Percentiles rank a stretch among this genome's conserved stretches.
These are phyloP conservation scores for Fusarium continuum DNA, from an alignment of 2,329 filamentous ascomycete genomes.

Conservation along the genomic window DNA sequence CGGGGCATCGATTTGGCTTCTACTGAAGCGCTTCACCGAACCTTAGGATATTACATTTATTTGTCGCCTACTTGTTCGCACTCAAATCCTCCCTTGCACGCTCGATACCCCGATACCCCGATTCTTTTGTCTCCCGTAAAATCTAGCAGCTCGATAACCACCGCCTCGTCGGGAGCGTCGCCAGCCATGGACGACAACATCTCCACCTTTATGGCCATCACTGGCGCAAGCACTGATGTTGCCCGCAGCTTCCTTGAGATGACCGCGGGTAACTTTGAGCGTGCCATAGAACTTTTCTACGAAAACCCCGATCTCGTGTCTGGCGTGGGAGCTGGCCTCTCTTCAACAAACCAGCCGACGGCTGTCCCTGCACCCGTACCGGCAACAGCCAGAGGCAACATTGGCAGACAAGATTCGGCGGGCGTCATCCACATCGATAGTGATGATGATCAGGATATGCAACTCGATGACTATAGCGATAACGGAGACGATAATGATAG, in stretches of 20 bases:
- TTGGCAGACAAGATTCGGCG: slow-evolving; percentile 48
- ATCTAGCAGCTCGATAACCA: neutral
- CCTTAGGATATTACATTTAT: slow-evolving; percentile 18
- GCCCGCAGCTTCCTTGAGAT: slow-evolving; percentile 86
- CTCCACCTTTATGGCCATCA: slow-evolving; percentile 82
- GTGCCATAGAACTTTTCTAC: slow-evolving; percentile 90
- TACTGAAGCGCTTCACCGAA: slow-evolving; percentile 28
- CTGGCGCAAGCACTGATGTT: slow-evolving; percentile 75
- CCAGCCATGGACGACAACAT: slow-evolving; percentile 75
- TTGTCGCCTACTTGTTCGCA: neutral
- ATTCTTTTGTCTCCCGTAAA: neutral
- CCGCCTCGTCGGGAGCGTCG: slow-evolving; percentile 8
- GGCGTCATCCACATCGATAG: slow-evolving; percentile 69
- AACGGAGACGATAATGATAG: slow-evolving; percentile 53
- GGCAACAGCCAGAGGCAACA: slow-evolving; percentile 39
- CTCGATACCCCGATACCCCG: neutral
- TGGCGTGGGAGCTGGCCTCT: slow-evolving; percentile 48
- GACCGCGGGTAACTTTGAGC: slow-evolving; percentile 83
- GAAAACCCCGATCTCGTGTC: slow-evolving; percentile 79
- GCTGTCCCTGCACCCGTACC: slow-evolving; percentile 42
- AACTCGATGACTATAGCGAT: slow-evolving; percentile 51
- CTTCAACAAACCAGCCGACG: slow-evolving; percentile 26
- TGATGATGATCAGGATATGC: slow-evolving; percentile 54
- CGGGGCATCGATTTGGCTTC: slow-evolving; percentile 30
- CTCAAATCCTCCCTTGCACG: neutral